A percentile compares a stretch with the other conserved stretches of the same genome.
Evolutionary conservation across 495 filamentous ascomycete species (phyloP).

Genomic region (Hyaloscypha bicolor): DNA sequence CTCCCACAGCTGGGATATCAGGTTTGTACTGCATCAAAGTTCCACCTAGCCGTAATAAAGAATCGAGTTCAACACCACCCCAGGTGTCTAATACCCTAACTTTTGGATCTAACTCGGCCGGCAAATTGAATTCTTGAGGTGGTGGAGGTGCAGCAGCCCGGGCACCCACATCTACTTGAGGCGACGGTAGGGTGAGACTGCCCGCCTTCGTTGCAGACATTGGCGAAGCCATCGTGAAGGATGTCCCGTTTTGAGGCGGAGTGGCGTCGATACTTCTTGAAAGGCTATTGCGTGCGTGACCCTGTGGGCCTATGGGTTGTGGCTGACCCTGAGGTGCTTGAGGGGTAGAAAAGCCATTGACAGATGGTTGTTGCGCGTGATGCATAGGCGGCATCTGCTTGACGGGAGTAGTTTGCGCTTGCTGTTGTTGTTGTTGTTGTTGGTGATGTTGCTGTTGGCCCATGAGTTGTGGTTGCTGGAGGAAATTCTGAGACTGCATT

Average conservation of each 20-base stretch:
- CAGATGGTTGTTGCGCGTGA: constrained; percentile 47
- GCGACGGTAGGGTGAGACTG: constrained; percentile 25
- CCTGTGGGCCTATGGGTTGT: constrained; percentile 32
- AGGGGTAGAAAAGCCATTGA: constrained; percentile 54
- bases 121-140: constrained; percentile 31
- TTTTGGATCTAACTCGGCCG: constrained; percentile 60
- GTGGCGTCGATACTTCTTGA: constrained; percentile 30
- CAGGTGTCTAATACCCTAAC: constrained; percentile 60
- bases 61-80: constrained; percentile 66
- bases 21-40: constrained; percentile 67
- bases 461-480: constrained; percentile 47
- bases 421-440: constrained; percentile 39
- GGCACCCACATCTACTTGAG: constrained; percentile 20
- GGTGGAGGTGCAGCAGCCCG: constrained; percentile 4
- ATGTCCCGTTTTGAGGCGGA: constrained; percentile 30
- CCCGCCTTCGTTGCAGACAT: constrained; percentile 25
- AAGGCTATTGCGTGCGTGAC: constrained; percentile 30
- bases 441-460: constrained; percentile 39
- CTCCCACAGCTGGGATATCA: constrained; percentile 70
- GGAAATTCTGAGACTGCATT: constrained; percentile 38
- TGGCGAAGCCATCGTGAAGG: constrained; percentile 31
- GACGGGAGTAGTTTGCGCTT: constrained; percentile 44
- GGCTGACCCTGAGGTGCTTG: constrained; percentile 39
- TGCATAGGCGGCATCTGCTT: constrained; percentile 50
- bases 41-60: constrained; percentile 61